Percentiles rank a stretch among this genome's conserved stretches.
Conservation (phyloP, 805 yeast species). For the Metschnikowia sp. region DNA sequence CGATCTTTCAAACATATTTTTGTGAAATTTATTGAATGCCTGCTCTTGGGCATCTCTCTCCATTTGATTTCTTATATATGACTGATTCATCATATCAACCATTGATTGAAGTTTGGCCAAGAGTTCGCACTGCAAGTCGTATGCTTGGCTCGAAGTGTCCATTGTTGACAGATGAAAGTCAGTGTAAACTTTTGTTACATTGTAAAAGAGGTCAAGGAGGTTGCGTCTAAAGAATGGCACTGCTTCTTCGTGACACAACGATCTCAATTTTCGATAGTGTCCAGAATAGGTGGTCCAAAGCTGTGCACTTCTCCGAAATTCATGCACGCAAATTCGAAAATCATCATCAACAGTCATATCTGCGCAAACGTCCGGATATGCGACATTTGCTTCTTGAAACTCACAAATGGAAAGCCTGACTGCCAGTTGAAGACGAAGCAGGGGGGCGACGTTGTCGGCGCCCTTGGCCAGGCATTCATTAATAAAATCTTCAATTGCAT, state of each 20-base stretch:
- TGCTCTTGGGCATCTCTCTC: neutral
- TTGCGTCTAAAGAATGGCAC: constrained; percentile 52
- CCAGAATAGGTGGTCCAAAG: constrained; percentile 78
- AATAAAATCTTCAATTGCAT: constrained; percentile 39
- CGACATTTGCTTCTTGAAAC: constrained; percentile 45
- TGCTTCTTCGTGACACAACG: constrained; percentile 51
- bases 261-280: constrained; percentile 51
- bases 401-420: constrained; percentile 53
- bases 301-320: constrained; percentile 45
- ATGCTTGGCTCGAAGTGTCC: neutral
- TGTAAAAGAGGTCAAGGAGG: constrained; percentile 42
- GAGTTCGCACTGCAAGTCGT: constrained; percentile 3
- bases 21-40: constrained; percentile 3
- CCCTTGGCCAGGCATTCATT: constrained; percentile 41
- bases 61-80: neutral
- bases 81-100: constrained; percentile 1
- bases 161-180: constrained; percentile 10
- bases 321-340: constrained; percentile 35
- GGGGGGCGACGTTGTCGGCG: constrained; percentile 33
- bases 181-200: constrained; percentile 37
- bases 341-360: constrained; percentile 11
- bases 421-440: constrained; percentile 38
- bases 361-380: constrained; percentile 29
- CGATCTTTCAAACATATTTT: constrained; percentile 2
- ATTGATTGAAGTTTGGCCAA: constrained; percentile 3